Evolutionary conservation across 2,329 filamentous ascomycete genomes (phyloP), one percentile per base, ranked within the genome.

Genomic region (Penicillium occitanis): DNA sequence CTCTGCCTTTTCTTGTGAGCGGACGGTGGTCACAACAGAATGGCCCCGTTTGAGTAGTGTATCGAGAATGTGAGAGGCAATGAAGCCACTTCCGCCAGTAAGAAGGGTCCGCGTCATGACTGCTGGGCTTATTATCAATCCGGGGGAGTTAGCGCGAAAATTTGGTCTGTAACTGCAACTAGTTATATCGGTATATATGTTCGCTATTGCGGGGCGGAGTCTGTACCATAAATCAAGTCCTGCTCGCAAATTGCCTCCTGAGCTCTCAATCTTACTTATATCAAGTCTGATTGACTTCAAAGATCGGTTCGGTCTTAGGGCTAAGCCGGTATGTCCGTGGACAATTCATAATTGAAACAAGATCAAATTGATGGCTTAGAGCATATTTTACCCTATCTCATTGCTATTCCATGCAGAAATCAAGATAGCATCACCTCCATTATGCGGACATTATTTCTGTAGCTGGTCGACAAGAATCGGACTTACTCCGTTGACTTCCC

Each of bases 51-150:
- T 59, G 28, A 88, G 80, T 17, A 87, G 81, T 13, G 80, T 74
- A 68, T 87, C 84, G 22, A 88, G 80, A 17, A 86, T 82, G 69
- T 87, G 85, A 30, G 85, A 84, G 66, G 86, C 86, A 68, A 88
- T 87, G 76, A 88, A 88, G 76, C 86, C 86, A 65, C 80, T 84
- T 67, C 85, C 86, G 68, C 86, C 83, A 70, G 61, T 55, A 48
- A 46, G 60, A 55, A 67, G 66, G 30, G 63, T 65, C 2, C 64
- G 64, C 28, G 64, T 66, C 64, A 66, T 66, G 48, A 42, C 28
- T 50, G 30, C 50, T 53, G 17, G 14, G 28, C 50, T 37, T 30
- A 37, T n/a, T 55, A 55, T 19, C 28, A 33, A 19, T 53, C 4
- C 17, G 17, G 1, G 1, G 33, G 50, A 33, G 28, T 33, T n/a